Evolutionary conservation across 1,284 basidiomycete genomes (phyloP).

Genomic region (Cutaneotrichosporon cavernicola): DNA sequence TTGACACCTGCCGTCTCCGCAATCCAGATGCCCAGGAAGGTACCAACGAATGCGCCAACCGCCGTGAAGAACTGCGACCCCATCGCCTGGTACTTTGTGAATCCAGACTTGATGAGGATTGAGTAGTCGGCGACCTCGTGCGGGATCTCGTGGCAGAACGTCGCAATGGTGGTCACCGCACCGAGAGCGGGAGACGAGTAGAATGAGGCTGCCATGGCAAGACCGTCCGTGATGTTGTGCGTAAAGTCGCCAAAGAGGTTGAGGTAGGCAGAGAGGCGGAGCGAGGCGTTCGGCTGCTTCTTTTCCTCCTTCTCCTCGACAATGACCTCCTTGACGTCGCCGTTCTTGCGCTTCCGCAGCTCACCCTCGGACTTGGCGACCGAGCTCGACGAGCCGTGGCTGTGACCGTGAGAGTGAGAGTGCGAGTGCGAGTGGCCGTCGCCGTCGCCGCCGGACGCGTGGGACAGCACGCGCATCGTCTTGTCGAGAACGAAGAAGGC

Average conservation of each 20-base stretch:
- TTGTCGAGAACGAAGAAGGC: constrained; percentile 89
- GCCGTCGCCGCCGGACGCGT: constrained; percentile 53
- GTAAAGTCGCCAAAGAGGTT: constrained; percentile 86
- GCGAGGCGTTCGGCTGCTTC: constrained; percentile 51
- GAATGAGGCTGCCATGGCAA: constrained; percentile 82
- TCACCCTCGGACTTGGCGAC: constrained; percentile 27
- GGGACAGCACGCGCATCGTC: constrained; percentile 69
- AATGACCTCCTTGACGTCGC: constrained; percentile 26
- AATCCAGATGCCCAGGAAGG: constrained; percentile 84
- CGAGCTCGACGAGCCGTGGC: constrained; percentile 38
- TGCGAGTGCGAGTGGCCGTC: constrained; percentile 58
- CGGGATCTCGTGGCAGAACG: constrained; percentile 87
- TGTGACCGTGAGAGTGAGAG: constrained; percentile 60
- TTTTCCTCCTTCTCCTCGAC: constrained; percentile 26
- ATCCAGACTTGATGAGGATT: constrained; percentile 81
- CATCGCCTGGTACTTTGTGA: constrained; percentile 85
- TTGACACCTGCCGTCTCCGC: constrained; percentile 56
- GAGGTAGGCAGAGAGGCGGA: constrained; percentile 80
- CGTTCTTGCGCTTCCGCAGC: constrained; percentile 41
- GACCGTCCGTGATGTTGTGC: constrained; percentile 71
- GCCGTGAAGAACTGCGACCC: constrained; percentile 85
- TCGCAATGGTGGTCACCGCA: constrained; percentile 83
- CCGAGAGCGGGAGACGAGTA: constrained; percentile 84
- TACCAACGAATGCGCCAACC: constrained; percentile 82
- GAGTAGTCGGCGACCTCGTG: constrained; percentile 90